Evolutionary conservation across 495 filamentous ascomycete species (phyloP).

Genomic region (Penicillium roqueforti): DNA sequence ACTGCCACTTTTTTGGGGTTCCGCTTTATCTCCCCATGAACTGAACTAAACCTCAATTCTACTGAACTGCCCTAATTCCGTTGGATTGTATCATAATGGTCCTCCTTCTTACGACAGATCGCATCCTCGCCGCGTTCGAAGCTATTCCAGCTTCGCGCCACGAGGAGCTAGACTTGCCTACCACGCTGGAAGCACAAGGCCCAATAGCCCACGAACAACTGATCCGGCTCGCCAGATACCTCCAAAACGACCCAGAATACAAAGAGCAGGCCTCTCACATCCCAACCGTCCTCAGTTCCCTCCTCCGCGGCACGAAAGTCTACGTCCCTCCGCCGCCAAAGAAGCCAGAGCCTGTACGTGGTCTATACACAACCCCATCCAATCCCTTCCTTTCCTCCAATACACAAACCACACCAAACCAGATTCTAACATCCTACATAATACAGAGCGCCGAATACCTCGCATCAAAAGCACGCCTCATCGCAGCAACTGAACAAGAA

Average conservation of each 20-base stretch:
- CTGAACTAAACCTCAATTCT: neutral
- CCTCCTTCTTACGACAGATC: slow-evolving; percentile 66
- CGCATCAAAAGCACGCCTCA: slow-evolving; percentile 80
- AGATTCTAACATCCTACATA: slow-evolving; percentile 13
- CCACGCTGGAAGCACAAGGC: slow-evolving; percentile 48
- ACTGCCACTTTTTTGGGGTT: slow-evolving; percentile 16
- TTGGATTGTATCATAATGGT: slow-evolving; percentile 55
- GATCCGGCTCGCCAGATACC: slow-evolving; percentile 59
- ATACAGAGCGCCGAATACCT: slow-evolving; percentile 78
- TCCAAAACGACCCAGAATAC: slow-evolving; percentile 30
- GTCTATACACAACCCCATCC: neutral
- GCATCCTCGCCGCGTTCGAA: slow-evolving; percentile 61
- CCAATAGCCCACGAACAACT: slow-evolving; percentile 80
- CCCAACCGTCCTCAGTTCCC: slow-evolving; percentile 50
- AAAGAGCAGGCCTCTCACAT: neutral
- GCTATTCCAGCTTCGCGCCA: slow-evolving; percentile 32
- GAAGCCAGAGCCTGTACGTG: slow-evolving; percentile 71
- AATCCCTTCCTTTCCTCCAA: neutral
- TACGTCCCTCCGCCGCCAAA: slow-evolving; percentile 73
- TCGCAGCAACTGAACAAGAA: slow-evolving; percentile 70
- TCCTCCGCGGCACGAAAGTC: slow-evolving; percentile 67
- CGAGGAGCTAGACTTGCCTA: slow-evolving; percentile 31
- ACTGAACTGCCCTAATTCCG: neutral
- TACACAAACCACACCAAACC: neutral
- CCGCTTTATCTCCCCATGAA: slow-evolving; percentile 7